These are phyloP conservation scores for Monosporascus sp. DNA, from an alignment of 2,329 filamentous ascomycete species.

Conservation along the genomic window DNA sequence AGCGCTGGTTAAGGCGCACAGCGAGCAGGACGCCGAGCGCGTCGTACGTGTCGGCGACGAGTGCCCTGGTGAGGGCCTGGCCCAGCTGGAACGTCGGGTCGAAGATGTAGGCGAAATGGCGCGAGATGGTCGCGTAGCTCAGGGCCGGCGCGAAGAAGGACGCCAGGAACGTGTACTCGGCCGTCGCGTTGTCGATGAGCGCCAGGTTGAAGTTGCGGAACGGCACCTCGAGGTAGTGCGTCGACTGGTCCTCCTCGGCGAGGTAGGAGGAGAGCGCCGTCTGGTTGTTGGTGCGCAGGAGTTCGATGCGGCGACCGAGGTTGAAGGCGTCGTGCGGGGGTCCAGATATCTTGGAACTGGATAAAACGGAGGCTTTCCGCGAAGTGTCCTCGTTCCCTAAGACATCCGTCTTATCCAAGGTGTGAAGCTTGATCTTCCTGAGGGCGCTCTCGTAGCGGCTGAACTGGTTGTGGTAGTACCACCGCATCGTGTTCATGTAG, in stretches of 20 bases:
- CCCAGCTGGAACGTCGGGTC: slow-evolving; percentile 85
- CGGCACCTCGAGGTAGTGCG: slow-evolving; percentile 82
- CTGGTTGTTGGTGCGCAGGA: slow-evolving; percentile 68
- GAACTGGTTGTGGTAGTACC: slow-evolving; percentile 95
- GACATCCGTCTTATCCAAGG: slow-evolving; percentile 76
- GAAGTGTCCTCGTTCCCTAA: slow-evolving; percentile 72
- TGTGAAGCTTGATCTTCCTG: slow-evolving; percentile 77
- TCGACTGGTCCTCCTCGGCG: slow-evolving; percentile 81
- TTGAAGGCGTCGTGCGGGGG: slow-evolving; percentile 82
- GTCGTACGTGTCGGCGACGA: slow-evolving; percentile 75
- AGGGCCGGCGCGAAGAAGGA: slow-evolving; percentile 80
- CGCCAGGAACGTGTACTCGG: slow-evolving; percentile 91
- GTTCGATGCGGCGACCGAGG: slow-evolving; percentile 78
- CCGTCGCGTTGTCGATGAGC: slow-evolving; percentile 86
- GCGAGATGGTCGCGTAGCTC: slow-evolving; percentile 71
- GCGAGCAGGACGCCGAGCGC: slow-evolving; percentile 84
- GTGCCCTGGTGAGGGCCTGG: slow-evolving; percentile 66
- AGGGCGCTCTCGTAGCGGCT: slow-evolving; percentile 79
- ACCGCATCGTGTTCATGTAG: slow-evolving; percentile 97
- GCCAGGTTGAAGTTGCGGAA: slow-evolving; percentile 96
- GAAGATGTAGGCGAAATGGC: slow-evolving; percentile 83
- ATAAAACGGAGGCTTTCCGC: slow-evolving; percentile 57
- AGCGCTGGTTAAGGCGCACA: slow-evolving; percentile 87
- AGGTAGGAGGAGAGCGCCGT: slow-evolving; percentile 80
- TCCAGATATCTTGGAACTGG: slow-evolving; percentile 44